A percentile compares a stretch with the other conserved stretches of the same genome.
These are phyloP conservation scores for Fonsecaea multimorphosa DNA, from an alignment of 2,329 filamentous ascomycete genomes.

Conservation along the genomic window DNA sequence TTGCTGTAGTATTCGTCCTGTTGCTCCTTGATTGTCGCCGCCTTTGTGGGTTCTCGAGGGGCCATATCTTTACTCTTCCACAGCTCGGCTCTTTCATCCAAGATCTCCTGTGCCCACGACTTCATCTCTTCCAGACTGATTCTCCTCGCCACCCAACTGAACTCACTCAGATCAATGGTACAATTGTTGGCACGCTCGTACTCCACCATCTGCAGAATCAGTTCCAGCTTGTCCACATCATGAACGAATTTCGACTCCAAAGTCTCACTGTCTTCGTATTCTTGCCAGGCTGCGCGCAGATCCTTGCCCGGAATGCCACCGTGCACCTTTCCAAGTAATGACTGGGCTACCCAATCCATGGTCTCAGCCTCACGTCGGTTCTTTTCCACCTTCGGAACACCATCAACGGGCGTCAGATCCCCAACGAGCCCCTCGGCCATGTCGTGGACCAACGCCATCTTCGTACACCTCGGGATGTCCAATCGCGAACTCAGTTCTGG, in stretches of 20 bases:
- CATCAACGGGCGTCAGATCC: constrained; percentile 93
- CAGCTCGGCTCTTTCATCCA: constrained; percentile 75
- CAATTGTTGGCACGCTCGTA: constrained; percentile 78
- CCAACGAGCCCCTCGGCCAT: constrained; percentile 96
- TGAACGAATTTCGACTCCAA: constrained; percentile 89
- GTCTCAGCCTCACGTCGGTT: constrained; percentile 81
- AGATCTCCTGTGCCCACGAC: constrained; percentile 76
- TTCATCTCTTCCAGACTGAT: constrained; percentile 79
- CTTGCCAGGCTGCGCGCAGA: constrained; percentile 83
- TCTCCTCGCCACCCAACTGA: constrained; percentile 75
- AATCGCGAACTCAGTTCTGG: constrained; percentile 72
- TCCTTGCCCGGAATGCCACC: constrained; percentile 72
- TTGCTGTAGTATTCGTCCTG: constrained; percentile 41
- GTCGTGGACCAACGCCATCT: constrained; percentile 96
- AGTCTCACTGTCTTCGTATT: constrained; percentile 89
- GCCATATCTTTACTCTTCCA: constrained; percentile 63
- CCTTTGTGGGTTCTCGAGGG: constrained; percentile 32
- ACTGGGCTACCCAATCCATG: constrained; percentile 86
- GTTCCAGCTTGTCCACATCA: constrained; percentile 96
- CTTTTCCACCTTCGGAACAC: constrained; percentile 85
- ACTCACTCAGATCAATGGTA: constrained; percentile 80
- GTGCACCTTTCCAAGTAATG: constrained; percentile 74
- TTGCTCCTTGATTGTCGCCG: constrained; percentile 36
- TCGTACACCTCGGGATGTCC: constrained; percentile 82
- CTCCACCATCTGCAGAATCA: constrained; percentile 93